Evolutionary conservation across 208 protist species (phyloP).

Genomic region (Crithidia bombi): DNA sequence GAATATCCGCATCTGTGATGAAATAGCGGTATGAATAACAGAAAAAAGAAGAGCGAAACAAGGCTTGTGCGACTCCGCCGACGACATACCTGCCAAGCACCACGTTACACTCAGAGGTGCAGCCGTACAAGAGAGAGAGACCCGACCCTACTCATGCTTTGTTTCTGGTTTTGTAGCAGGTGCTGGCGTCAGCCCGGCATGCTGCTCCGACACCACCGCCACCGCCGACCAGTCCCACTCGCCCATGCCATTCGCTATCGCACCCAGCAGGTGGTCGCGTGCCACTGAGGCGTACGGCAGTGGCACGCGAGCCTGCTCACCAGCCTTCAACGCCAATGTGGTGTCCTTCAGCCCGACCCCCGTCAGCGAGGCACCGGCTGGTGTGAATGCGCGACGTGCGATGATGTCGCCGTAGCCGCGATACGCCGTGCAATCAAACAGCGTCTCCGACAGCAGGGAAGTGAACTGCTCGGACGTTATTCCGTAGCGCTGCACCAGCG

Average conservation of each 20-base stretch:
- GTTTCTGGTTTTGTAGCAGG: conserved; percentile 1
- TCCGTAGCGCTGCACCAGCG: conserved; percentile 40
- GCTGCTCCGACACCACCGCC: conserved; percentile 37
- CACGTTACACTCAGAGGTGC: too few relatives aligned
- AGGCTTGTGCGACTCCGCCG: too few relatives aligned
- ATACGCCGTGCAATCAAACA: conserved; percentile 42
- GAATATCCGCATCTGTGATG: too few relatives aligned
- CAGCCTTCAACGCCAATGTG: conserved; percentile 30
- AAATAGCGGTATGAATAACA: too few relatives aligned
- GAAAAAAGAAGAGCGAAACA: too few relatives aligned
- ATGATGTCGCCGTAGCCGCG: conserved; percentile 36
- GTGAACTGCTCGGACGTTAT: conserved; percentile 31
- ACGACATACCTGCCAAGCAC: too few relatives aligned
- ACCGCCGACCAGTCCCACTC: conserved; percentile 43
- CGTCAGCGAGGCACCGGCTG: conserved; percentile 31
- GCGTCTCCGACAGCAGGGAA: conserved; percentile 22
- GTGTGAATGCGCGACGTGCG: conserved; percentile 19
- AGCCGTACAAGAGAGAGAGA: background rate
- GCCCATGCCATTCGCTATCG: conserved; percentile 36
- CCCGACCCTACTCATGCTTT: background rate
- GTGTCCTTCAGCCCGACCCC: conserved; percentile 42
- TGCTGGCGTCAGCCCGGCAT: conserved; percentile 30
- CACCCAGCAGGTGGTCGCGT: conserved; percentile 33
- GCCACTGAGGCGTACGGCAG: conserved; percentile 35
- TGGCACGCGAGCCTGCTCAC: conserved; percentile 30